phyloP scores from a whole-genome alignment of 2,329 filamentous ascomycete genomes.

The Albifimbria verrucaria region DNA sequence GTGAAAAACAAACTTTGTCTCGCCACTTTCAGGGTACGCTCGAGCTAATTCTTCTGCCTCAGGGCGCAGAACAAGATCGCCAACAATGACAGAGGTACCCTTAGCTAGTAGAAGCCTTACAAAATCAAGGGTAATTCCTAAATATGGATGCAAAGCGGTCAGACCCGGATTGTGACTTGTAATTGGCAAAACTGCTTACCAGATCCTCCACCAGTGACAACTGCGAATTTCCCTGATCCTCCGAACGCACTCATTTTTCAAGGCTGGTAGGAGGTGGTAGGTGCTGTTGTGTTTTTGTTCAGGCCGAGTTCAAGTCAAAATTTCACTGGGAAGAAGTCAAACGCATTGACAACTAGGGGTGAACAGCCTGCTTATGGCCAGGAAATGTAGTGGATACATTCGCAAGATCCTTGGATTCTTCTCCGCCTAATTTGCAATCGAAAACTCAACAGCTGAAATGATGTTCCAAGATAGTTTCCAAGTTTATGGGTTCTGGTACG shows the following conservation, averaged over 20 bases:
- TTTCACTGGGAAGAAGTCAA: too few relatives aligned
- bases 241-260: background rate
- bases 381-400: too few relatives aligned
- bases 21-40: slow-evolving; percentile 20
- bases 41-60: slow-evolving; percentile 30
- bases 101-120: slow-evolving; percentile 26
- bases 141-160: background rate
- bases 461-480: too few relatives aligned
- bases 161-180: background rate
- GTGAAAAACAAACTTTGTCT: slow-evolving; percentile 29
- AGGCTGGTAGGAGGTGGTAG: too few relatives aligned
- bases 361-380: too few relatives aligned
- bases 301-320: too few relatives aligned
- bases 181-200: slow-evolving; percentile 7
- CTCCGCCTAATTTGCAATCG: too few relatives aligned
- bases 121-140: slow-evolving; percentile 35
- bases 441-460: too few relatives aligned
- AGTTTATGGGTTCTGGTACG: too few relatives aligned
- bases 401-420: too few relatives aligned
- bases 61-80: slow-evolving; percentile 29
- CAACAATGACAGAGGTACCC: slow-evolving; percentile 35
- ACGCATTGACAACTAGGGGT: too few relatives aligned
- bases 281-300: too few relatives aligned
- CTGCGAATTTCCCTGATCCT: slow-evolving; percentile 10
- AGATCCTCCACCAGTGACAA: slow-evolving; percentile 18